Evolutionary conservation across 306 rosid genomes (phyloP).

Genomic region (Lathyrus tuberosus): DNA sequence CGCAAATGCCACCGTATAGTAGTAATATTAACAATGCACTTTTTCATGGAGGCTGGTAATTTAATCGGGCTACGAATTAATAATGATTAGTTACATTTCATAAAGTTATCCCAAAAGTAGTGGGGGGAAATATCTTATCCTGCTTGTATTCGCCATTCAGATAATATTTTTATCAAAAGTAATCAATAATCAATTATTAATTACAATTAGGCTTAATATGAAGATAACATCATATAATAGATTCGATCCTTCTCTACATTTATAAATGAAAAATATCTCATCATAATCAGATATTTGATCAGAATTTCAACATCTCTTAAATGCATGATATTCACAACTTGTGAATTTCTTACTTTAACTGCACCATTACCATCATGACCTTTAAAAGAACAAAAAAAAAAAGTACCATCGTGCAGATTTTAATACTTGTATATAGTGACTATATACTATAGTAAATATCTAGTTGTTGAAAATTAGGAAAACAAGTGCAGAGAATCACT

Average conservation of each 20-base stretch:
- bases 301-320: background rate
- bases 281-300: background rate
- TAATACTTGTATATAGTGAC: too few relatives aligned
- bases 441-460: background rate
- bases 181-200: slow-evolving; percentile 5
- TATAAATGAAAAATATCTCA: background rate
- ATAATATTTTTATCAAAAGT: background rate
- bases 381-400: background rate
- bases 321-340: background rate
- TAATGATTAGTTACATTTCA: background rate
- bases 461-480: background rate
- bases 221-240: background rate
- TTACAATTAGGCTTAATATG: background rate
- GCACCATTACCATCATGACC: background rate
- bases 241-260: background rate
- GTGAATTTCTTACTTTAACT: background rate
- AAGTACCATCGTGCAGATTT: background rate
- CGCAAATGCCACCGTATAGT: background rate
- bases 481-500: background rate
- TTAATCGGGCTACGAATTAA: background rate
- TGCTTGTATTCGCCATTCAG: background rate
- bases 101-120: background rate
- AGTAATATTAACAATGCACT: background rate
- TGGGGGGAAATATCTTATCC: background rate
- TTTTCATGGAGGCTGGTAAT: slow-evolving; percentile 1